Evolutionary conservation across 768 basidiomycete genomes (phyloP).

Genomic region (Phylloporus sp.): DNA sequence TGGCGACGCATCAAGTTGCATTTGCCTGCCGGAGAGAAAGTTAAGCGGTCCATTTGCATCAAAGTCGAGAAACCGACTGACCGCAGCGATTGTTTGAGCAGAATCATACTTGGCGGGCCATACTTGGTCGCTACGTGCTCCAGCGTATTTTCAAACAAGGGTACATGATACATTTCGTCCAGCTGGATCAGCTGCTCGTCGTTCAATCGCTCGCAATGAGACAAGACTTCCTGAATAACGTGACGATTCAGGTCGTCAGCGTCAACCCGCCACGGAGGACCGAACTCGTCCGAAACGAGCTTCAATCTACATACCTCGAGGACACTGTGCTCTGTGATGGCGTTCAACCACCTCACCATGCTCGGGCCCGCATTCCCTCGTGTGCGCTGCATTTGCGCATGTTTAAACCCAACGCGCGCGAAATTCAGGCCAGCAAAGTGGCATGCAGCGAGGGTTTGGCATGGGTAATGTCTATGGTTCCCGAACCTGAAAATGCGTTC

Average conservation of each 20-base stretch:
- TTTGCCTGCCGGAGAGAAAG: slow-evolving; percentile 16
- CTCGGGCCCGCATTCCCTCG: background rate
- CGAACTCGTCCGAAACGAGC: background rate
- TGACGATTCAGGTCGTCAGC: background rate
- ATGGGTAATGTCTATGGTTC: slow-evolving; percentile 47
- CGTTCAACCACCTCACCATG: slow-evolving; percentile 10
- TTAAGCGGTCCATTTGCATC: background rate
- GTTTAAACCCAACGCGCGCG: slow-evolving; percentile 43
- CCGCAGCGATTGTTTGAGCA: slow-evolving; percentile 32
- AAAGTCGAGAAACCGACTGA: slow-evolving; percentile 2
- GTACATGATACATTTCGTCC: slow-evolving; percentile 45
- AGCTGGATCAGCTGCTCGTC: slow-evolving; percentile 43
- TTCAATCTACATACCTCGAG: slow-evolving; percentile 18
- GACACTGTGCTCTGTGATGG: slow-evolving; percentile 10
- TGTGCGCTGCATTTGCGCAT: slow-evolving; percentile 8
- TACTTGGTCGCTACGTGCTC: slow-evolving; percentile 34
- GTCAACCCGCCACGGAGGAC: slow-evolving; percentile 1
- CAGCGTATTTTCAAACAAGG: slow-evolving; percentile 44
- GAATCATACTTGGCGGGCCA: slow-evolving; percentile 33
- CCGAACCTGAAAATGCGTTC: slow-evolving; percentile 42
- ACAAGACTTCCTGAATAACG: slow-evolving; percentile 42
- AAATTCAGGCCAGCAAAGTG: slow-evolving; percentile 65
- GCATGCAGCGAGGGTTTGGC: slow-evolving; percentile 42
- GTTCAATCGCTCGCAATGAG: slow-evolving; percentile 51
- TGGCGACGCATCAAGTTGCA: slow-evolving; percentile 14